These are phyloP conservation scores for Fomitopsis betulina DNA, from an alignment of 1,284 basidiomycete species.

Conservation along the genomic window DNA sequence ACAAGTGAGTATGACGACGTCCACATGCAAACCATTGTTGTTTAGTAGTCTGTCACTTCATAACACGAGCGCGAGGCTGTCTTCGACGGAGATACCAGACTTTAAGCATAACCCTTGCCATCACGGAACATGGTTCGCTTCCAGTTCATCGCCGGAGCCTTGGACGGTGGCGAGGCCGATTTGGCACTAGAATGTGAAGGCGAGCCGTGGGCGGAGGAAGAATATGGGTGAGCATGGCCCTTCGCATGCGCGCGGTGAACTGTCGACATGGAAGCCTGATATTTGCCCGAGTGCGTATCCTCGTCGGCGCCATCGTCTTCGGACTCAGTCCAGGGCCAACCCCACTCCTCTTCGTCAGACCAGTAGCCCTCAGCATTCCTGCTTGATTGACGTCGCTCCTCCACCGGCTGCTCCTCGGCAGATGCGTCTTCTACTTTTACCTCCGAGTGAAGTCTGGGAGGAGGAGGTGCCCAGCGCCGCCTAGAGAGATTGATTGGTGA, in stretches of 20 bases:
- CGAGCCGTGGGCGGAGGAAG: slow-evolving; percentile 19
- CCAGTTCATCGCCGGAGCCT: slow-evolving; percentile 17
- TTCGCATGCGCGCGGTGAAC: neutral
- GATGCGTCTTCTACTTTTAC: neutral
- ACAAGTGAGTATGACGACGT: neutral
- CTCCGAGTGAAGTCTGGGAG: neutral
- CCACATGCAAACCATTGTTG: neutral
- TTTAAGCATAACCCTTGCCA: neutral
- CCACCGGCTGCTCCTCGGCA: neutral
- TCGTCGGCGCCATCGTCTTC: neutral
- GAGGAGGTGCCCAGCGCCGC: slow-evolving; percentile 44
- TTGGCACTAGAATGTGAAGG: slow-evolving; percentile 8
- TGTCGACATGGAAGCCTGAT: neutral
- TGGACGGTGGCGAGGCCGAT: slow-evolving; percentile 6
- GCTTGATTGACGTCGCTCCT: neutral
- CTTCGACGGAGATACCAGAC: neutral
- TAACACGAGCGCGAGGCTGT: neutral
- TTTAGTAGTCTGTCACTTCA: neutral
- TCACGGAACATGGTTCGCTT: neutral
- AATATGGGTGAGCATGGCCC: slow-evolving; percentile 10
- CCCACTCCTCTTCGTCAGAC: neutral
- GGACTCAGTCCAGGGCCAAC: neutral
- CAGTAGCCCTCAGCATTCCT: neutral
- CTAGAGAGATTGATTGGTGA: slow-evolving; percentile 50
- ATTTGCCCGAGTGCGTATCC: too few relatives aligned